These are phyloP conservation scores for Viola odorata DNA, from an alignment of 345 rosid genomes.

Conservation along the genomic window DNA sequence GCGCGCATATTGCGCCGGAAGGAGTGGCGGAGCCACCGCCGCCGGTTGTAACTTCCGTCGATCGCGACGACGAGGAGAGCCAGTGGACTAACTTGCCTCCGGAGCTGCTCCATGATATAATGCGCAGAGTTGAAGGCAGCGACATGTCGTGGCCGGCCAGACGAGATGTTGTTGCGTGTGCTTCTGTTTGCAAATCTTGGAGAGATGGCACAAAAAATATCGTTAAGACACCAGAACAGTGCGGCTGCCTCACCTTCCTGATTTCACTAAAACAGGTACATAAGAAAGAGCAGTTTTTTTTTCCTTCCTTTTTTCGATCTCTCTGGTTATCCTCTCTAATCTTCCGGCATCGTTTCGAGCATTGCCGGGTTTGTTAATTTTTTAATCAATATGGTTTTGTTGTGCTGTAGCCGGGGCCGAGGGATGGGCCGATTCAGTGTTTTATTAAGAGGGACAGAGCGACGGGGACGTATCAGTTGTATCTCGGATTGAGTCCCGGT, in stretches of 20 bases:
- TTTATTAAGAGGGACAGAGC: constrained; percentile 75
- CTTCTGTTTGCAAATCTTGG: constrained; percentile 84
- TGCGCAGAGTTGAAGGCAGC: constrained; percentile 50
- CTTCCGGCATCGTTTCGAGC: too few relatives aligned
- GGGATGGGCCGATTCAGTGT: constrained; percentile 81
- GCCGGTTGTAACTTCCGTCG: background rate
- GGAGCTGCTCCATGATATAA: constrained; percentile 69
- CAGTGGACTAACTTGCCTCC: constrained; percentile 85
- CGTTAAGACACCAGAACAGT: constrained; percentile 58
- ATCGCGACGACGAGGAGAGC: constrained; percentile 20
- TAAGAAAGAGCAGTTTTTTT: background rate
- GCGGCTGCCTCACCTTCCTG: constrained; percentile 77
- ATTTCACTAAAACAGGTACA: constrained; percentile 74
- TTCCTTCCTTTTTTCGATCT: background rate
- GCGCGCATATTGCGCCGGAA: constrained; percentile 69
- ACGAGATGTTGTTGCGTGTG: constrained; percentile 79
- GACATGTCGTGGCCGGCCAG: constrained; percentile 69
- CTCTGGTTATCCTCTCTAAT: too few relatives aligned
- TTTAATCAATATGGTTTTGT: constrained; percentile 4
- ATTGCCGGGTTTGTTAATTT: background rate
- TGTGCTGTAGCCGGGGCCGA: constrained; percentile 67
- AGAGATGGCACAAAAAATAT: constrained; percentile 59
- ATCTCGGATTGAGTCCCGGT: constrained; percentile 88
- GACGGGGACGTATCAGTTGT: constrained; percentile 57
- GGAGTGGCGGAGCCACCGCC: constrained; percentile 7